Evolutionary conservation across 2,329 filamentous ascomycete species (phyloP), one percentile per base, ranked within the genome.

Genomic region (Pseudogymnoascus verrucosus): DNA sequence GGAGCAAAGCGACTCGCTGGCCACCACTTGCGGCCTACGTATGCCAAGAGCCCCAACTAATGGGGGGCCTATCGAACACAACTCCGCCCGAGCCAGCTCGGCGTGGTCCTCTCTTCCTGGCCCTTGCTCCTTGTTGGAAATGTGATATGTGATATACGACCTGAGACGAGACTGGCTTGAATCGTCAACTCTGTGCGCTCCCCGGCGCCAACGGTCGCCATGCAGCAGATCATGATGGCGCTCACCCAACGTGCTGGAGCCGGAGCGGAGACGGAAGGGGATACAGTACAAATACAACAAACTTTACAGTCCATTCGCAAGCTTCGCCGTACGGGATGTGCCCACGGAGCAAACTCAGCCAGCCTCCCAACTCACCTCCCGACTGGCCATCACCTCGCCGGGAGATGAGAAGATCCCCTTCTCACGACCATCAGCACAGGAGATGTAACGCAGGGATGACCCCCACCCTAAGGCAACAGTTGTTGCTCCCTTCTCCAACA

Each of bases 211-310:
- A 57, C 51, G 51, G 51, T 19, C 16, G 28, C 6, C 51, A 34
- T 57, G 51, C 51, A 19, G 51, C 28, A 57, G 51, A 57, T 57
- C 51, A 57, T 10, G 14, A 47, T 57, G 26, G 51, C 51, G 51
- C 51, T 34, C 51, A 34, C 26, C 51, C 26, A 34, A 12, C n/a
- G 7, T 34, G 26, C 28, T 34, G 51, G 51, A 31, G 26, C n/a
- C 51, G 51, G 51, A 26, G 28, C n/a, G 10, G 19, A 31, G n/a
- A 19, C 26, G 51, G 51, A 34, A 34, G 28, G 16, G n/a, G 23
- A 28, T 28, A 31, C 7, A 28, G 10, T 51, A 28, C 7, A 26
- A 4, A 19, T 4, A 54, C 4, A 31, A 10, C 26, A 31, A 34
- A 19, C 7, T 12, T 54, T 34, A 19, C 26, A 16, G 47, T 28